Base-by-base conservation (phyloP, 768 basidiomycete genomes). In the Panellus pusillus region DNA sequence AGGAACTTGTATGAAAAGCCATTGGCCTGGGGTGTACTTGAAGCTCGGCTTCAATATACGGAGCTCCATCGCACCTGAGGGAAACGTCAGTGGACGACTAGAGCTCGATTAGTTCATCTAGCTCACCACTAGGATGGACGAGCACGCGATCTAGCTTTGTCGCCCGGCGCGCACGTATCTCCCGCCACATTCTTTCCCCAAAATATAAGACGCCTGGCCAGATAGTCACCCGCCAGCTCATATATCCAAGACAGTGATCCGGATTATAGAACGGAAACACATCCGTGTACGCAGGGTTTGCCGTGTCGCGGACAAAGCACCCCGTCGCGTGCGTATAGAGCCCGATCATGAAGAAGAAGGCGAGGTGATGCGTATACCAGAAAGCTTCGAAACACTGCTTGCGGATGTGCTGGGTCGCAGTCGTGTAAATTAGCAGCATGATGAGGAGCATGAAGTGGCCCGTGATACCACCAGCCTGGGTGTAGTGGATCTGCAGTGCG, bases 281-380 rank as follows among this genome's bases (percentile, higher is more conserved):
- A 1, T 68, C 4, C 48, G 73, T 84, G 67, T 80, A 84, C 52
- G 81, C 87, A 12, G 93, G 91, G 31, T 83, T 68, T 17, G 76
- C 73, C 15, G 80, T 75, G 67, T 93, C 92, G 44, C 94, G 91
- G 52, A 98, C 94, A 70, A 98, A 98, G 71, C 94, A 98, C 3
- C 94, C 93, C 41, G 89, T 89, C 14, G 93, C 93, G 67, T 95
- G 93, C 17, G 89, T 80, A 71, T 89, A 96, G 41, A 97, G 82
- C 19, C 83, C 90, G 50, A 95, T 74, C 83, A 94, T 89, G 74
- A 94, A 94, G 74, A 94, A 91, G 79, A 94, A 92, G 9, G 91
- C 91, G 39, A 94, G 82, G 62, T 95, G 94, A 60, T 96, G 93
- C 28, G 93, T 94, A 69, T 93, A 96, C 93, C 93, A 96, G 78